phyloP scores from a whole-genome alignment of 257 asterid species.

The Linderniella brevidens region DNA sequence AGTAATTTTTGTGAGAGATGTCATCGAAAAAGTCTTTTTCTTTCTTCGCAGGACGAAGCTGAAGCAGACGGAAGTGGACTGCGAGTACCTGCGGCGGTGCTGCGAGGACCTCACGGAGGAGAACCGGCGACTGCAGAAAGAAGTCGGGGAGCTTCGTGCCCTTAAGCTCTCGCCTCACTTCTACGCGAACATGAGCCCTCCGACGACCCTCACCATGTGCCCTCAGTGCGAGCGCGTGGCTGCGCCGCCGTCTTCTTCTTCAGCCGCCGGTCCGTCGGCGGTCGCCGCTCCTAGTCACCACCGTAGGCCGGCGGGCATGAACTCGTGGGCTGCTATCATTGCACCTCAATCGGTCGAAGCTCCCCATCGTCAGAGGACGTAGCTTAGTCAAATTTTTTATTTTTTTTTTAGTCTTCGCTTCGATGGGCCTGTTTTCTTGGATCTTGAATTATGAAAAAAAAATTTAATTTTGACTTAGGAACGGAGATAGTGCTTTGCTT shows the following conservation, averaged over 20 bases:
- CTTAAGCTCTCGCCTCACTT: slow-evolving; percentile 71
- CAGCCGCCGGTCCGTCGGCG: slow-evolving; percentile 15
- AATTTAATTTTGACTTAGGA: too few relatives aligned
- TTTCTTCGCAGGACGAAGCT: slow-evolving; percentile 59
- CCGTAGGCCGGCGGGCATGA: slow-evolving; percentile 23
- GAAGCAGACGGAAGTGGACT: slow-evolving; percentile 95
- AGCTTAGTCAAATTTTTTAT: too few relatives aligned
- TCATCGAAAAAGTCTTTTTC: too few relatives aligned
- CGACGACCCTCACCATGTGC: slow-evolving; percentile 93
- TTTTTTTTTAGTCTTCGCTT: too few relatives aligned
- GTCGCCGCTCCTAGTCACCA: slow-evolving; percentile 13
- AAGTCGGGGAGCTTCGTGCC: slow-evolving; percentile 72
- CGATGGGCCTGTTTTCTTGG: too few relatives aligned
- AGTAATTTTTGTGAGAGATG: slow-evolving; percentile 7
- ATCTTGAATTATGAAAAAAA: too few relatives aligned
- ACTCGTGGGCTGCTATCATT: slow-evolving; percentile 45
- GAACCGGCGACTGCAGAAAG: slow-evolving; percentile 71
- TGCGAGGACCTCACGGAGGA: slow-evolving; percentile 83
- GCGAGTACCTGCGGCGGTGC: slow-evolving; percentile 77
- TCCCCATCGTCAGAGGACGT: slow-evolving; percentile 17
- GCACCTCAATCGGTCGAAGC: slow-evolving; percentile 19
- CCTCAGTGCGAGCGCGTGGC: slow-evolving; percentile 90
- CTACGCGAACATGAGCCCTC: slow-evolving; percentile 92
- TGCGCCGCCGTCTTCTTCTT: slow-evolving; percentile 17
- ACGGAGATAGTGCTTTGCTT: too few relatives aligned